Base-by-base conservation (phyloP, 2,329 filamentous ascomycete species). In the Pyrenochaeta sp. region DNA sequence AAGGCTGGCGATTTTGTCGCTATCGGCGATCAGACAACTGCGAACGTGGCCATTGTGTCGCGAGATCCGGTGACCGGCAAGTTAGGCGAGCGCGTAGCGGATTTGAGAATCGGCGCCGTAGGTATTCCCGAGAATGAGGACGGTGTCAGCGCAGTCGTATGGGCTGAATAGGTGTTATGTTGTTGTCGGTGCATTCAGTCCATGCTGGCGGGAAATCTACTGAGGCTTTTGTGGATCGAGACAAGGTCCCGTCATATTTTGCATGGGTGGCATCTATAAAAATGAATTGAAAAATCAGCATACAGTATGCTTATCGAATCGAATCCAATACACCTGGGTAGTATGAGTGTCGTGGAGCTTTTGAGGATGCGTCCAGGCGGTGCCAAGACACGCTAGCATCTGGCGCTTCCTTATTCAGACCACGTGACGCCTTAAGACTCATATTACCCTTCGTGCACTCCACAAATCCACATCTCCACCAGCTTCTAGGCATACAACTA, bases 71-170 rank as follows among this genome's bases (percentile, higher is more conserved):
- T 48, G 15, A 73, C 73, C 34, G 73, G 73, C 9, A 72, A 68
- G 48, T 46, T 77, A 22, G 69, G 68, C 9, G 56, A 58, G 1
- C 56, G 58, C 30, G 68, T 72, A 2, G 72, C 68, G 1, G 69
- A 64, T 47, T 43, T 76, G 51, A 65, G 70, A 27, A 65, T 77
- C 28, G 67, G 68, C 2, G 13, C 66, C 24, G 56, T 59, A 9
- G 74, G 73, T 19, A 69, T 52, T 2, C 66, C 70, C 0, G 72
- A 71, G 56, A 71, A 66, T n/a, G 70, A 72, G 48, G 72, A 77
- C 50, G 74, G 73, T 32, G 50, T 75, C 13, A 74, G 71, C 45
- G 70, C 72, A 2, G 74, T 77, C 13, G 71, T 77, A 2, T 76
- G 74, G 74, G 70, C 66, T 2, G 72, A 77, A 54, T 76, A 72